Evolutionary conservation across 345 rosid species (phyloP).

Genomic region (Linum trigynum): DNA sequence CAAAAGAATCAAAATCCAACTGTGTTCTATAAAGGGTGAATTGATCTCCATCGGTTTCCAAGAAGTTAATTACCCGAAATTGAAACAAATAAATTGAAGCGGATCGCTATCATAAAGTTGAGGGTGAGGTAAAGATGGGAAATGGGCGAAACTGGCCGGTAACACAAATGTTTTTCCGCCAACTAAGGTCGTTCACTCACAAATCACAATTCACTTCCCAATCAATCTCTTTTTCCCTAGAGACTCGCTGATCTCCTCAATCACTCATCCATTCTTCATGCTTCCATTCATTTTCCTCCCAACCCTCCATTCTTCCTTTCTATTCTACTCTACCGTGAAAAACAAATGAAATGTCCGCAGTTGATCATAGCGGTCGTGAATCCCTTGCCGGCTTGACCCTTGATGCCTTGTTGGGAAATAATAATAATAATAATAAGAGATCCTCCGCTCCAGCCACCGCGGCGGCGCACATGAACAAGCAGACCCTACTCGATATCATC

Average conservation of each 20-base stretch:
- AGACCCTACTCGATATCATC: conserved; percentile 54
- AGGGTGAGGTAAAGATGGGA: too few species aligned
- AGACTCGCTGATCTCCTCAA: neutral
- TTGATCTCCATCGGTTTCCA: too few species aligned
- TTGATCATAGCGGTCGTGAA: neutral
- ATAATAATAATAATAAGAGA: too few species aligned
- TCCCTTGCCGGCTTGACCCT: neutral
- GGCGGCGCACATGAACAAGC: conserved; percentile 9
- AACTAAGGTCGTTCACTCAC: neutral
- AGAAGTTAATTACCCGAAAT: too few species aligned
- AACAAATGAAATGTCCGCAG: neutral
- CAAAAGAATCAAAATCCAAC: too few species aligned
- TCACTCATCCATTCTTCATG: neutral
- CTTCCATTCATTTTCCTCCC: too few species aligned
- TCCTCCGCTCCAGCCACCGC: neutral
- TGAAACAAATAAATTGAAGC: too few species aligned
- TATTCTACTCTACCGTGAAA: neutral
- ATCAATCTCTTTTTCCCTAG: neutral
- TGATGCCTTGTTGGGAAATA: neutral
- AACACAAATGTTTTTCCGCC: neutral
- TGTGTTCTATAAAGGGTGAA: too few species aligned
- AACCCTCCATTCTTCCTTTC: too few species aligned
- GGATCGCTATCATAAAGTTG: too few species aligned
- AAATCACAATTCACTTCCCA: neutral
- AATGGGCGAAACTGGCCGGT: too few species aligned